These are phyloP conservation scores for Tolypocladium endophyticum DNA, from an alignment of 2,329 filamentous ascomycete species.

Conservation along the genomic window DNA sequence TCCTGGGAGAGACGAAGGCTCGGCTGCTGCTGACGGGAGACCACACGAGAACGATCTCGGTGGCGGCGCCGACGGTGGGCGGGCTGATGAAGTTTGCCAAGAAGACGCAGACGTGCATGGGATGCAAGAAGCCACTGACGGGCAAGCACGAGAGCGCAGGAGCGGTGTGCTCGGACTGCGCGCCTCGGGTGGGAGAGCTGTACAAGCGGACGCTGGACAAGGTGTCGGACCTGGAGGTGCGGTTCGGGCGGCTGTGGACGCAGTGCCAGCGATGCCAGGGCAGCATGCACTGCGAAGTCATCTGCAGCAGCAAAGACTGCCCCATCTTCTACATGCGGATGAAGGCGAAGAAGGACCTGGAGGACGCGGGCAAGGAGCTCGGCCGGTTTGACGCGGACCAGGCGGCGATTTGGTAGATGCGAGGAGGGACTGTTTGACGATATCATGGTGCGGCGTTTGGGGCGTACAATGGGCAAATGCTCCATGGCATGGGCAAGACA, in stretches of 20 bases:
- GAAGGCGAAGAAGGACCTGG: slow-evolving; percentile 99
- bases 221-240: slow-evolving; percentile 83
- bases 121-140: slow-evolving; percentile 91
- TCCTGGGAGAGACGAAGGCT: slow-evolving; percentile 86
- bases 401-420: slow-evolving; percentile 47
- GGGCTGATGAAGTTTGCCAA: slow-evolving; percentile 98
- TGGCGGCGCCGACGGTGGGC: slow-evolving; percentile 82
- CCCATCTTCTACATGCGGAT: slow-evolving; percentile 99
- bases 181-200: slow-evolving; percentile 76
- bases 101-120: slow-evolving; percentile 97
- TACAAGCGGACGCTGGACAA: slow-evolving; percentile 86
- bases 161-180: slow-evolving; percentile 81
- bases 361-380: slow-evolving; percentile 87
- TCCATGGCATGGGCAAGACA: neutral
- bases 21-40: slow-evolving; percentile 79
- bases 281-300: slow-evolving; percentile 96
- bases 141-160: slow-evolving; percentile 70
- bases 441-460: neutral
- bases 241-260: slow-evolving; percentile 90
- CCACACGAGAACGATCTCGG: slow-evolving; percentile 88
- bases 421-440: neutral
- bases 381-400: slow-evolving; percentile 80
- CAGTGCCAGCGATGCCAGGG: slow-evolving; percentile 97
- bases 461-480: neutral
- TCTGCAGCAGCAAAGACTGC: slow-evolving; percentile 91